Conservation (phyloP, 148 eudicot genomes). For the Pharnaceum exiguum region DNA sequence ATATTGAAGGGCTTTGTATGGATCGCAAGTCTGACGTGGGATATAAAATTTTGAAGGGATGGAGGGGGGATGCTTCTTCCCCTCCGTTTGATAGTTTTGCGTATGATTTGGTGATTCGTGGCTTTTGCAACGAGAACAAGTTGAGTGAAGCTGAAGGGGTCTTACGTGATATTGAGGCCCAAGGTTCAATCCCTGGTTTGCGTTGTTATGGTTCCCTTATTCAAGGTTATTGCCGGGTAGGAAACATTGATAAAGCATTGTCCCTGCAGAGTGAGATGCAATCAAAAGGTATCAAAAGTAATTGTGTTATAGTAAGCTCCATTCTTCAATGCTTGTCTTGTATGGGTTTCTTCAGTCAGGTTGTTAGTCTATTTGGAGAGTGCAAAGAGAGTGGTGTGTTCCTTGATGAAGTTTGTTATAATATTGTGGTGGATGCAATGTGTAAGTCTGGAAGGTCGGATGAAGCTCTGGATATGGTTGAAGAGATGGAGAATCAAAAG, state of each 20-base stretch:
- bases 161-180: conserved; percentile 36
- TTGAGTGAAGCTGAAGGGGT: conserved; percentile 43
- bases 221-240: conserved; percentile 38
- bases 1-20: conserved; percentile 45
- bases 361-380: conserved; percentile 24
- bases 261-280: conserved; percentile 37
- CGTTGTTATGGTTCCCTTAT: conserved; percentile 34
- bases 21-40: conserved; percentile 29
- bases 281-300: conserved; percentile 37
- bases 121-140: conserved; percentile 47
- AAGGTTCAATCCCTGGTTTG: conserved; percentile 34
- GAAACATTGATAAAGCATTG: conserved; percentile 35
- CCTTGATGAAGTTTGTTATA: conserved; percentile 48
- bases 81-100: conserved; percentile 30
- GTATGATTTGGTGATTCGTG: conserved; percentile 44
- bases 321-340: conserved; percentile 50
- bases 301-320: conserved; percentile 39
- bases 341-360: conserved; percentile 30
- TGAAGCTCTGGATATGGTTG: conserved; percentile 40
- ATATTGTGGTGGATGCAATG: conserved; percentile 38
- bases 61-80: conserved; percentile 7
- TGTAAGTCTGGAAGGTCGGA: conserved; percentile 45
- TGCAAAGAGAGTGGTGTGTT: conserved; percentile 27
- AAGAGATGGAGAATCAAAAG: conserved; percentile 43
- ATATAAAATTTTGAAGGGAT: conserved; percentile 32